These are phyloP conservation scores for Canavalia gladiata DNA, from an alignment of 306 rosid genomes.

Conservation along the genomic window DNA sequence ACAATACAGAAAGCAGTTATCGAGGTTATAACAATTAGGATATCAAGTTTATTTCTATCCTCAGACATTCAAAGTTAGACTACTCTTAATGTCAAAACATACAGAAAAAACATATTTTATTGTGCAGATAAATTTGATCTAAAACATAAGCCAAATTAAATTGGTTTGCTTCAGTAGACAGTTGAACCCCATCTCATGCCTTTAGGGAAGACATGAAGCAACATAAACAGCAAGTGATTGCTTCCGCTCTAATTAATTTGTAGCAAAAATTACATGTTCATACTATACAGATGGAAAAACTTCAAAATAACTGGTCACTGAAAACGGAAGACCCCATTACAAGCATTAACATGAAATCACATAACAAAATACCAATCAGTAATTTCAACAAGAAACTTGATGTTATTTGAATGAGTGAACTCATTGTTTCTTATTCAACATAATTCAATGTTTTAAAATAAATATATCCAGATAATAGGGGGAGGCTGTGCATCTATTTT, in stretches of 20 bases:
- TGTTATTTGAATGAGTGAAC: constrained; percentile 20
- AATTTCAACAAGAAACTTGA: constrained; percentile 26
- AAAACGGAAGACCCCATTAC: constrained; percentile 17
- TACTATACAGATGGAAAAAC: constrained; percentile 18
- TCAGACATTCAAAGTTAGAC: background rate
- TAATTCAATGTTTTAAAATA: background rate
- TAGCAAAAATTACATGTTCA: constrained; percentile 10
- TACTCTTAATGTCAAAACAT: background rate
- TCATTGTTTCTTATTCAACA: background rate
- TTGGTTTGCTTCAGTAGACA: constrained; percentile 5
- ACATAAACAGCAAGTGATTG: constrained; percentile 31
- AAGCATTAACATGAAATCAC: constrained; percentile 36
- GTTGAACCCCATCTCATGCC: background rate
- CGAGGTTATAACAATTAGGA: constrained; percentile 25
- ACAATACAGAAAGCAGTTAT: constrained; percentile 37
- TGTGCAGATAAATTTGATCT: background rate
- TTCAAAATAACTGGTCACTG: constrained; percentile 22
- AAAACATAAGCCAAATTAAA: background rate
- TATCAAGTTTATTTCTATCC: constrained; percentile 19
- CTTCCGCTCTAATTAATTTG: constrained; percentile 13
- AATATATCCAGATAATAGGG: background rate
- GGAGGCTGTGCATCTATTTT: background rate
- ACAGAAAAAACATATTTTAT: background rate
- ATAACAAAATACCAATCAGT: constrained; percentile 3
- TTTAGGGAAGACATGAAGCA: constrained; percentile 29